Conservation (phyloP, 2,329 filamentous ascomycete genomes). For the Fusarium nurragi region DNA sequence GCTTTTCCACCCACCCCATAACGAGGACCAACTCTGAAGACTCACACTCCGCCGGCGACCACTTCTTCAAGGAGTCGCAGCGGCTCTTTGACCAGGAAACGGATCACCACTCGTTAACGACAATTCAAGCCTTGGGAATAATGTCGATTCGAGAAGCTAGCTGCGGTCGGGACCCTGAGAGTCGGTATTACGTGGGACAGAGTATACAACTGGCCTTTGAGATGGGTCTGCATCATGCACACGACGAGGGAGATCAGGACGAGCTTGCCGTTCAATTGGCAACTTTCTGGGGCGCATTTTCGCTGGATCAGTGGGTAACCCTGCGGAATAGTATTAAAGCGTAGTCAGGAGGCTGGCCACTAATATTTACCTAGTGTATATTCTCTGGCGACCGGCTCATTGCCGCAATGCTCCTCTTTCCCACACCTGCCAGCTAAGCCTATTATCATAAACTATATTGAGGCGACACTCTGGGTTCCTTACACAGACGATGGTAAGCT, state of each 20-base stretch:
- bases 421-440: constrained; percentile 66
- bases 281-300: constrained; percentile 70
- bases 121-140: constrained; percentile 78
- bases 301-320: constrained; percentile 68
- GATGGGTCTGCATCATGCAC: constrained; percentile 70
- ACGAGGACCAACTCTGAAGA: constrained; percentile 69
- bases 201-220: constrained; percentile 77
- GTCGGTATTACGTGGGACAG: constrained; percentile 76
- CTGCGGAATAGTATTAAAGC: background rate
- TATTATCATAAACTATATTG: constrained; percentile 66
- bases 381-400: constrained; percentile 68
- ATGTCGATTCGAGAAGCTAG: constrained; percentile 80
- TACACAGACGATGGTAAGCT: constrained; percentile 65
- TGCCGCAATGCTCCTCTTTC: constrained; percentile 67
- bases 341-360: constrained; percentile 27
- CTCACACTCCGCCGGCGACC: constrained; percentile 72
- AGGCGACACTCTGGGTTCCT: constrained; percentile 67
- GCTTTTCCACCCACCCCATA: constrained; percentile 71
- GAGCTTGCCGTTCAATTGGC: constrained; percentile 65
- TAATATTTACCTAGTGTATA: constrained; percentile 58
- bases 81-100: constrained; percentile 66
- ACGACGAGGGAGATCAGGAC: constrained; percentile 60
- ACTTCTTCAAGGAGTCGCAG: constrained; percentile 76
- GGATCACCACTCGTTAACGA: constrained; percentile 71
- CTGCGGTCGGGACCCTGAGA: constrained; percentile 74